phyloP scores from a whole-genome alignment of 2,329 filamentous ascomycete genomes.

The Cladophialophora exuberans region DNA sequence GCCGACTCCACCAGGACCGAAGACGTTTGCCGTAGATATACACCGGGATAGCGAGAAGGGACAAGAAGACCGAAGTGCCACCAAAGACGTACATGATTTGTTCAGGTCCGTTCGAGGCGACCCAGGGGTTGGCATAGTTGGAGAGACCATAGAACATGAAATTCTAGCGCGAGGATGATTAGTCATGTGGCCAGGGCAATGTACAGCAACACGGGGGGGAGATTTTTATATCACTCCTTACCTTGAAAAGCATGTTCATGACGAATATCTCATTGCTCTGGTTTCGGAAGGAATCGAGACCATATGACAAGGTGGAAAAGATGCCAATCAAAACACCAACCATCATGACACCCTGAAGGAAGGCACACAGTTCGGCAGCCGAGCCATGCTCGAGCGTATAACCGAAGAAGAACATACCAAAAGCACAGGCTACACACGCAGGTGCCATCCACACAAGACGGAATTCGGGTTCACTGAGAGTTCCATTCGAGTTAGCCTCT shows the following conservation, averaged over 20 bases:
- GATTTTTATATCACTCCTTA: conserved; percentile 6
- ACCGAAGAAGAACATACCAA: conserved; percentile 38
- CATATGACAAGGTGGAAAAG: conserved; percentile 33
- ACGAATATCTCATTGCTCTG: conserved; percentile 37
- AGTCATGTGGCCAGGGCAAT: not conserved
- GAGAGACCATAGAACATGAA: conserved; percentile 38
- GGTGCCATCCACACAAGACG: conserved; percentile 35
- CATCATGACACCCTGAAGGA: conserved; percentile 37
- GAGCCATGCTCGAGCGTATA: conserved; percentile 29
- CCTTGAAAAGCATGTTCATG: conserved; percentile 38
- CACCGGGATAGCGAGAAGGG: conserved; percentile 34
- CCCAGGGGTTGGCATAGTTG: conserved; percentile 37
- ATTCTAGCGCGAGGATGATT: conserved; percentile 26
- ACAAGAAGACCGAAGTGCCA: conserved; percentile 35
- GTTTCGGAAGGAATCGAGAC: conserved; percentile 35
- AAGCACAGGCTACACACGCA: conserved; percentile 28
- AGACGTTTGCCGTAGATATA: conserved; percentile 36
- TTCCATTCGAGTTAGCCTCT: not conserved
- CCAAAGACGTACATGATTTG: conserved; percentile 38
- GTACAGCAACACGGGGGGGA: not conserved
- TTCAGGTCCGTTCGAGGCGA: conserved; percentile 30
- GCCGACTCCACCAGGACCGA: conserved; percentile 27
- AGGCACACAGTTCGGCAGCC: conserved; percentile 34
- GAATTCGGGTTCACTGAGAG: conserved; percentile 36
- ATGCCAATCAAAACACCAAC: conserved; percentile 36